Evolutionary conservation across 1,284 basidiomycete genomes (phyloP), one percentile per base, ranked within the genome.

Genomic region (Ceratobasidium sp.): DNA sequence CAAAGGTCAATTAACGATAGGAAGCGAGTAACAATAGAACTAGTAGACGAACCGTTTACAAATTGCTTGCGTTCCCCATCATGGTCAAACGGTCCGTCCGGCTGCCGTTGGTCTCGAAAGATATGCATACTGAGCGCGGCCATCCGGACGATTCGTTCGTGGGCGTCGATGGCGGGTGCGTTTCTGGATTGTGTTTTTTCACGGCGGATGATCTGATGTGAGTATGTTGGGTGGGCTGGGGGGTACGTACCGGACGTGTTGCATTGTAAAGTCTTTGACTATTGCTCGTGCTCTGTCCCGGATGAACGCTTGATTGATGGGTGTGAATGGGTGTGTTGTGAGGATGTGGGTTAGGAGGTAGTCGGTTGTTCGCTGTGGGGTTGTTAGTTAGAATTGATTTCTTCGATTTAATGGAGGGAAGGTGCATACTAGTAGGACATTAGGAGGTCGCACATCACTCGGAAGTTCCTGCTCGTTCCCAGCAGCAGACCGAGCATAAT

Each of bases 121-220:
- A 75, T 59, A 46, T 75, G 71, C 71, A 75, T 75, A 28, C 71
- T 75, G 3, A 75, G 59, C 42, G 61, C 71, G 13, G 71, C 71
- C 71, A 75, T 75, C 33, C 71, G 71, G 71, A 75, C 71, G 50
- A 75, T 75, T 50, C 71, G 71, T 54, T 75, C 71, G 61, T 75
- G 71, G 12, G 71, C 59, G 20, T 75, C 71, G 12, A 75, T 75
- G 2, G 71, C 71, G 4, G 71, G 61, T 65, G 71, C 71, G 48
- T 75, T 65, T 40, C 71, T 75, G 46, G 23, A 6, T 40, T 20
- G 20, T 20, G 33, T 33, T 26, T 13, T 40, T 12, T 48, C 20
- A 38, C 20, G 12, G 26, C 46, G 7, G 40, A 52, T 42, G 9
- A 40, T 23, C 26, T n/a, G 50, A 38, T n/a, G 71, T 48, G 17